Evolutionary conservation across 805 yeast genomes (phyloP).

Genomic region (Candida taoyuanica): DNA sequence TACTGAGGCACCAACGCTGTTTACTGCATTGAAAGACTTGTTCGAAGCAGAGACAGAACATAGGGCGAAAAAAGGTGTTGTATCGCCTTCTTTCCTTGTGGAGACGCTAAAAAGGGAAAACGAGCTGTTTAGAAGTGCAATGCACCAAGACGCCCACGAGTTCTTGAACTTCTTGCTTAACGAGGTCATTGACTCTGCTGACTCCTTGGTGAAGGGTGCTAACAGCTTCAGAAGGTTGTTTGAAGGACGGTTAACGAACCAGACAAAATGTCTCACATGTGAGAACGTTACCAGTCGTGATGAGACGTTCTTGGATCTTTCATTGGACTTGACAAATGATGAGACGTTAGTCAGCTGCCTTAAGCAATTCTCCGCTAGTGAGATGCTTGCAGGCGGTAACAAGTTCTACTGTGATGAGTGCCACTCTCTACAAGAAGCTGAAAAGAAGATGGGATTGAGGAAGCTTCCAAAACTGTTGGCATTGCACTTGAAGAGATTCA

Average conservation of each 20-base stretch:
- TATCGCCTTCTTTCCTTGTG: conserved; percentile 73
- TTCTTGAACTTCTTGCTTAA: conserved; percentile 84
- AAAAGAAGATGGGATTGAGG: conserved; percentile 78
- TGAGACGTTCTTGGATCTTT: conserved; percentile 81
- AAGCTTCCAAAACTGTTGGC: conserved; percentile 74
- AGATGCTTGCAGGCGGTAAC: conserved; percentile 78
- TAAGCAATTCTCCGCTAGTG: conserved; percentile 78
- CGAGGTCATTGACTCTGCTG: conserved; percentile 50
- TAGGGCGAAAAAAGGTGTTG: conserved; percentile 67
- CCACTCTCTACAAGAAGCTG: conserved; percentile 88
- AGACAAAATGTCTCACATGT: conserved; percentile 86
- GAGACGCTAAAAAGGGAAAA: conserved; percentile 77
- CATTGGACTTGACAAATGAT: conserved; percentile 76
- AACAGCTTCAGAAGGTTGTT: conserved; percentile 67
- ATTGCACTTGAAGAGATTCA: conserved; percentile 85
- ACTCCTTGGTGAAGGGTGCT: conserved; percentile 20
- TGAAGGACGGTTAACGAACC: conserved; percentile 81
- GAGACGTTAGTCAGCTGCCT: conserved; percentile 73
- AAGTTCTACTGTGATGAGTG: conserved; percentile 93
- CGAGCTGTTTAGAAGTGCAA: conserved; percentile 77
- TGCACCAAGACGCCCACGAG: conserved; percentile 99
- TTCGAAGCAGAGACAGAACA: conserved; percentile 81
- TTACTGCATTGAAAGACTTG: conserved; percentile 72
- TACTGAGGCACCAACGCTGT: conserved; percentile 49
- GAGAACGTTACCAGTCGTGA: conserved; percentile 77